Evolutionary conservation across 2,329 filamentous ascomycete species (phyloP).

Genomic region (Triangularia verruculosa): DNA sequence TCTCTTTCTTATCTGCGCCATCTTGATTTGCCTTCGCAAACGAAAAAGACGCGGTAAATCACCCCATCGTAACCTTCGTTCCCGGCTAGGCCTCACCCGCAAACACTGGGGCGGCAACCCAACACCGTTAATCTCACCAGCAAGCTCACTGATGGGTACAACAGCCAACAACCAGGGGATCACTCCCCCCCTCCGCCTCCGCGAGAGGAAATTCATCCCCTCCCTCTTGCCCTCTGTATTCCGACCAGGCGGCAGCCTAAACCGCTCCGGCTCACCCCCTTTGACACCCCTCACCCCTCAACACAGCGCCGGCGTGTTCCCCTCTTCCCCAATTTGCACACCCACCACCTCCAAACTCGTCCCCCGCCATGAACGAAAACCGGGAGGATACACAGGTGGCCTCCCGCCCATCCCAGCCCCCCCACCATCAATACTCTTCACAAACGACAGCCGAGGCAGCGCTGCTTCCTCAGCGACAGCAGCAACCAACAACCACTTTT

Average conservation of each 20-base stretch:
- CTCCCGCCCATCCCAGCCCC: neutral
- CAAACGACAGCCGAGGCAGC: constrained; percentile 16
- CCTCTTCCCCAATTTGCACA: constrained; percentile 38
- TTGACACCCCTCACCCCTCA: constrained; percentile 30
- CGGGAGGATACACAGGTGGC: constrained; percentile 15
- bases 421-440: neutral
- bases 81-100: constrained; percentile 28
- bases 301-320: constrained; percentile 30
- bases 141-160: constrained; percentile 29
- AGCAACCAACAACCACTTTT: constrained; percentile 6
- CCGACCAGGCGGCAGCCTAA: constrained; percentile 17
- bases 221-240: constrained; percentile 39
- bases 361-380: constrained; percentile 31
- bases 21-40: constrained; percentile 39
- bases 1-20: constrained; percentile 36
- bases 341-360: constrained; percentile 38
- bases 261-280: constrained; percentile 31
- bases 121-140: constrained; percentile 43
- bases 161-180: constrained; percentile 29
- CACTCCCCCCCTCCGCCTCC: constrained; percentile 47
- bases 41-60: constrained; percentile 22
- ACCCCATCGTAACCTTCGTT: constrained; percentile 24
- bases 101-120: constrained; percentile 34
- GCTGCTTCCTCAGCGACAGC: constrained; percentile 19
- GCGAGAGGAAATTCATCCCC: constrained; percentile 44